phyloP scores from a whole-genome alignment of 768 basidiomycete genomes.

The Rhodosporidiobolus sp. region DNA sequence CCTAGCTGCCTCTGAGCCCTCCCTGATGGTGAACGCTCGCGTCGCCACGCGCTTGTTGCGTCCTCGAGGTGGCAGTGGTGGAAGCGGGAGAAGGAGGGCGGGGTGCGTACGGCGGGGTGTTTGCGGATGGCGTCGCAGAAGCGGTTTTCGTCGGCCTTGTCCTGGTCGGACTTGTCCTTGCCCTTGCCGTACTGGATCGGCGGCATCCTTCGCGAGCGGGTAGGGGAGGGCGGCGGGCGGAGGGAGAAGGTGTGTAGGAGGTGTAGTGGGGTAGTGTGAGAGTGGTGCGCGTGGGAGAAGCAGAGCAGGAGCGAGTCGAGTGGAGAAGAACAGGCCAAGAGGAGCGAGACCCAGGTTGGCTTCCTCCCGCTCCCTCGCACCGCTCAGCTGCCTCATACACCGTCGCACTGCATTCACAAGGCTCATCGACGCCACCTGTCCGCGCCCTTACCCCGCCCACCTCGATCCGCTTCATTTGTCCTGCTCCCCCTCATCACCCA shows the following conservation, averaged over 20 bases:
- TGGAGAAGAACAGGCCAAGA: no score
- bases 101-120: conserved; percentile 7
- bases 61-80: background rate
- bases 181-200: conserved; percentile 22
- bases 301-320: no score
- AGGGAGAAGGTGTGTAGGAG: background rate
- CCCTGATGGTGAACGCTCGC: background rate
- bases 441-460: no score
- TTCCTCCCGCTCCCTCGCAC: no score
- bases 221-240: background rate
- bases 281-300: no score
- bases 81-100: background rate
- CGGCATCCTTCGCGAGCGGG: conserved; percentile 6
- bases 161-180: conserved; percentile 8
- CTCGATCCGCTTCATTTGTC: no score
- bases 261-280: no score
- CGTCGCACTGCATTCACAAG: no score
- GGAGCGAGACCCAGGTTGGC: no score
- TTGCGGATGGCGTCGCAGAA: conserved; percentile 19
- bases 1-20: background rate
- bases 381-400: no score
- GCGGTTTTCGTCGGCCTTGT: conserved; percentile 5
- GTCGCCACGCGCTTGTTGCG: conserved; percentile 13
- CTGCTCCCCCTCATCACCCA: no score
- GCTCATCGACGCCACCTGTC: no score